Evolutionary conservation across 2,329 filamentous ascomycete genomes (phyloP), one percentile per base, ranked within the genome.

Genomic region (Didymella pinodella): DNA sequence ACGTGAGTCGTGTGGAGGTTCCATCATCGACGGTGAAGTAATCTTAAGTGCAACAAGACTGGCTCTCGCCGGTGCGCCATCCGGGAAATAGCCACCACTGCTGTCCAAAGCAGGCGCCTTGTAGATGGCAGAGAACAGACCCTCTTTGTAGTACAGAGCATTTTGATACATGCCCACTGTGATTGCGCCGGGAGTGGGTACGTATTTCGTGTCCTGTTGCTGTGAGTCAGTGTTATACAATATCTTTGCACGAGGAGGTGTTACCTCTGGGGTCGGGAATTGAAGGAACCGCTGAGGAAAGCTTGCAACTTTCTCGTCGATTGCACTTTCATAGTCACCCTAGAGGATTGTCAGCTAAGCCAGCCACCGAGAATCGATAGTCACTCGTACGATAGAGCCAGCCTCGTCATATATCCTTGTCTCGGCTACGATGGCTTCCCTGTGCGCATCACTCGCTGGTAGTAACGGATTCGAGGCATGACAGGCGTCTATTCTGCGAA

Each of bases 81-180:
- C 44, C 10, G 67, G 62, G 47, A 64, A 73, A 65, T 61, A 79
- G 31, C 76, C 70, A 3, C 77, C 71, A n/a, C 68, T 65, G 34
- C 68, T 65, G 32, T 66, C 61, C 18, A 75, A 75, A 20, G 78
- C 75, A 18, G 81, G 79, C 40, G 88, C 88, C 67, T 89, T 89
- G 79, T 93, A 98, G 49, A 99, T 88, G 54, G 89, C 86, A 18
- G 94, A 95, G 62, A 92, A 95, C 12, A 94, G 81, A 20, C 95
- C 95, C 63, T 86, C 83, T 57, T 79, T 80, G 68, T 85, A 80
- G 74, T 86, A 85, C 20, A 82, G 75, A 46, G 85, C 86, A 62
- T 84, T 82, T 43, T 77, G 77, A 71, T 88, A 89, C 26, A 76
- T 77, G 3, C 87, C 87, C 61, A 89, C 81, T 54, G 69, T 77